phyloP scores from a whole-genome alignment of 768 basidiomycete genomes.

The Hygrophoropsis aurantiaca region DNA sequence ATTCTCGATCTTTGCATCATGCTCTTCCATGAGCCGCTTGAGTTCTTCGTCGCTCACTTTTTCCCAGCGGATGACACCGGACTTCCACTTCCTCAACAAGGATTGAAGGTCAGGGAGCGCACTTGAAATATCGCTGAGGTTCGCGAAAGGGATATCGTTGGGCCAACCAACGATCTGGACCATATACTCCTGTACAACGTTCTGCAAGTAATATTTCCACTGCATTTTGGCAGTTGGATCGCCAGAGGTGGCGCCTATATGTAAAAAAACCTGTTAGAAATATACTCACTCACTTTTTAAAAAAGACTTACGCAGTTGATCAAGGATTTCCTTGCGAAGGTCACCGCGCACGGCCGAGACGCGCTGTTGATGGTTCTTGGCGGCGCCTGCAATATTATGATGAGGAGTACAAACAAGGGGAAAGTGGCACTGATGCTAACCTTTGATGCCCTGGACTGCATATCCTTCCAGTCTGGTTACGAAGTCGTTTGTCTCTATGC shows the following conservation, averaged over 20 bases:
- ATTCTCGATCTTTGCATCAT: neutral
- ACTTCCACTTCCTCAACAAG: neutral
- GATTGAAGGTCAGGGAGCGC: neutral
- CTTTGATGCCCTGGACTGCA: neutral
- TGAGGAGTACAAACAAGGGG: neutral
- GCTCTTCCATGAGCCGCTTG: neutral
- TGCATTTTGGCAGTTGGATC: slow-evolving; percentile 1
- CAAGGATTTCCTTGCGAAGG: neutral
- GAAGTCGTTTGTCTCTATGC: slow-evolving; percentile 1
- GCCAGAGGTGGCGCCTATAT: too few relatives aligned
- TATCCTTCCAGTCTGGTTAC: slow-evolving; percentile 3
- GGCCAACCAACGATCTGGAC: too few relatives aligned
- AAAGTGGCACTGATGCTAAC: neutral
- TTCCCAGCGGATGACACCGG: neutral
- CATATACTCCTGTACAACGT: neutral
- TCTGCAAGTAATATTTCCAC: slow-evolving; percentile 1
- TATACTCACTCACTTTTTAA: too few relatives aligned
- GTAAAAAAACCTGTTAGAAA: too few relatives aligned
- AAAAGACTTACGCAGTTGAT: neutral
- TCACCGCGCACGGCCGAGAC: neutral
- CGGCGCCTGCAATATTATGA: neutral
- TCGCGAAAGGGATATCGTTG: neutral
- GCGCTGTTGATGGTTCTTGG: slow-evolving; percentile 2
- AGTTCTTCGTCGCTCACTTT: neutral
- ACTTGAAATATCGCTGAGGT: neutral